phyloP scores from a whole-genome alignment of 495 filamentous ascomycete species.

The Pyrenula aspistea region DNA sequence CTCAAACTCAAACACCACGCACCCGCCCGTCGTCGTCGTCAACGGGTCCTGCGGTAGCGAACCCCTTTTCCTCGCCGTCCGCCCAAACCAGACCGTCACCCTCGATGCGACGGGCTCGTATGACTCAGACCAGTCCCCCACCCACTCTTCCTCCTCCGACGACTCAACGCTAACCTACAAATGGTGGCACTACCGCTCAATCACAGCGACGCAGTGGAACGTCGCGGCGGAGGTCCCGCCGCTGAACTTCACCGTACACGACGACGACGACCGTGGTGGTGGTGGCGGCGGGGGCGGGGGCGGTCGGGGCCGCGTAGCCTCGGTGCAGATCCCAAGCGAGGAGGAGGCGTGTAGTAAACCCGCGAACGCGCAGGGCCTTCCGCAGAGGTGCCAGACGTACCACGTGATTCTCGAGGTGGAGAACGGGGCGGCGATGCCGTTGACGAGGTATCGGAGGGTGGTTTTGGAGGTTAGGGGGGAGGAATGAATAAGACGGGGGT shows the following conservation, averaged over 20 bases:
- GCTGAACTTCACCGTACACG: constrained; percentile 17
- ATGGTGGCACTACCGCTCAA: constrained; percentile 36
- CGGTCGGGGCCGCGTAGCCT: constrained; percentile 21
- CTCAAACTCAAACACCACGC: constrained; percentile 15
- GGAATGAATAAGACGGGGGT: constrained; percentile 1
- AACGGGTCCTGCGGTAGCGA: constrained; percentile 20
- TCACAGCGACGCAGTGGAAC: constrained; percentile 27
- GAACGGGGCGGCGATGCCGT: constrained; percentile 18
- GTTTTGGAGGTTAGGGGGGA: constrained; percentile 24
- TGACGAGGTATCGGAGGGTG: constrained; percentile 28
- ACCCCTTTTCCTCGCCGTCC: constrained; percentile 19
- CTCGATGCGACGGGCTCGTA: constrained; percentile 29
- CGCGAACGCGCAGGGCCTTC: not conserved
- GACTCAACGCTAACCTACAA: constrained; percentile 19
- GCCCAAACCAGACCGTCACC: constrained; percentile 20
- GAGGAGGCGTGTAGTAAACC: constrained; percentile 15
- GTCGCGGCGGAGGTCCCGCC: constrained; percentile 23
- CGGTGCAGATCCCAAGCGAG: constrained; percentile 20
- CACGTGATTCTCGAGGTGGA: constrained; percentile 31
- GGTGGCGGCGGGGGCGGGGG: constrained; percentile 5
- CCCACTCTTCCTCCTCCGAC: not conserved
- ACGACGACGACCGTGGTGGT: constrained; percentile 9
- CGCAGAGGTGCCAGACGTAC: constrained; percentile 15
- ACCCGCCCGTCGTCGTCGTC: constrained; percentile 28
- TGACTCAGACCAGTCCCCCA: constrained; percentile 21